These are phyloP conservation scores for Penicillium sp. DNA, from an alignment of 2,329 filamentous ascomycete genomes.

Conservation along the genomic window DNA sequence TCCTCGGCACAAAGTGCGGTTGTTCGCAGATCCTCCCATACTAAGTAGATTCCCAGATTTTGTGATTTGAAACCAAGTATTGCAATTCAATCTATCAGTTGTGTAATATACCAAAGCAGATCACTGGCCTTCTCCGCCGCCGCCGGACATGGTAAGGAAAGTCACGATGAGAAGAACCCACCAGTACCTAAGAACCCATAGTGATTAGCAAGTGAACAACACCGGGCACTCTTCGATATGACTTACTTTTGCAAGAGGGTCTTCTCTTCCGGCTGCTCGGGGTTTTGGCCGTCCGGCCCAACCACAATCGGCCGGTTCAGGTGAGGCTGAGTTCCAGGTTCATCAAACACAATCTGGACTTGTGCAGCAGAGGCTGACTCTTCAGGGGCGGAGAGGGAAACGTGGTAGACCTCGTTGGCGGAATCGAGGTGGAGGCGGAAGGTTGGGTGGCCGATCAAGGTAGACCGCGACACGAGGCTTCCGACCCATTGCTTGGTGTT, in stretches of 20 bases:
- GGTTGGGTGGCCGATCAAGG: slow-evolving; percentile 33
- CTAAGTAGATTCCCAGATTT: neutral
- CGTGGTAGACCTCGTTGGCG: slow-evolving; percentile 40
- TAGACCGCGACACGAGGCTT: slow-evolving; percentile 40
- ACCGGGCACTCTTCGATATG: neutral
- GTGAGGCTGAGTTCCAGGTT: slow-evolving; percentile 38
- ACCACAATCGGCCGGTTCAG: slow-evolving; percentile 44
- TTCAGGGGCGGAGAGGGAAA: slow-evolving; percentile 36
- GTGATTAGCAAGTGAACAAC: neutral
- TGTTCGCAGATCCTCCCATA: too few relatives aligned
- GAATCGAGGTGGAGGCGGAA: slow-evolving; percentile 44
- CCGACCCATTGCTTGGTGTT: slow-evolving; percentile 43
- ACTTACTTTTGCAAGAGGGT: slow-evolving; percentile 47
- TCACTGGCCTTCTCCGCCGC: slow-evolving; percentile 35
- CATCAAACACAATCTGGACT: slow-evolving; percentile 37
- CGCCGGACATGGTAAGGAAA: slow-evolving; percentile 44
- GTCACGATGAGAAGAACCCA: slow-evolving; percentile 47
- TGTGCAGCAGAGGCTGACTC: slow-evolving; percentile 21
- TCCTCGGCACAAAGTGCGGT: neutral
- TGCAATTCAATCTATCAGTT: neutral
- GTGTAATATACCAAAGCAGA: neutral
- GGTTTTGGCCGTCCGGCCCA: slow-evolving; percentile 39
- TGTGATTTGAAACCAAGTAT: neutral
- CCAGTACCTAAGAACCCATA: slow-evolving; percentile 43
- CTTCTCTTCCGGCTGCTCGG: slow-evolving; percentile 45